Evolutionary conservation across 257 asterid genomes (phyloP).

Genomic region (Nicotiana otophora): DNA sequence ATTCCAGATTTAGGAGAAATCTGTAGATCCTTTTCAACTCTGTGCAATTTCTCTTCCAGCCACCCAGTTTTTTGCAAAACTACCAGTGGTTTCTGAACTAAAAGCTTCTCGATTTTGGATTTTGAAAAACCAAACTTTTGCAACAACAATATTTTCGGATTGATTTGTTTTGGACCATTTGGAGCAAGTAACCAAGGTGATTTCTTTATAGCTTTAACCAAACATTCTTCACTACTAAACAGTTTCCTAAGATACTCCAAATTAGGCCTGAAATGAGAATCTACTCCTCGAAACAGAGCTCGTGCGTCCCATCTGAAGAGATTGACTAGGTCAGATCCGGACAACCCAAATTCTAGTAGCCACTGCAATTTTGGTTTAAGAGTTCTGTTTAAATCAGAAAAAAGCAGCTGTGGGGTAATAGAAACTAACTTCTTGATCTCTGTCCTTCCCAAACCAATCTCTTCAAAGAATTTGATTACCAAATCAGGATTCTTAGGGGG

Average conservation of each 20-base stretch:
- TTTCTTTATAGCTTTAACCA: slow-evolving; percentile 1
- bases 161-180: not conserved
- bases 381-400: not conserved
- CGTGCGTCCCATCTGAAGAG: not conserved
- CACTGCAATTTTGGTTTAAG: slow-evolving; percentile 18
- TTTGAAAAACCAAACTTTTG: not conserved
- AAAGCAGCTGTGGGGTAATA: slow-evolving; percentile 5
- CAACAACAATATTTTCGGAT: not conserved
- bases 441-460: not conserved
- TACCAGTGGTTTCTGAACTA: not conserved
- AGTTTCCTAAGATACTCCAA: not conserved
- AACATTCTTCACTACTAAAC: slow-evolving; percentile 13
- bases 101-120: not conserved
- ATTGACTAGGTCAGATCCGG: slow-evolving; percentile 9
- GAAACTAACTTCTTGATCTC: slow-evolving; percentile 12
- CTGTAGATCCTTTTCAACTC: slow-evolving; percentile 1
- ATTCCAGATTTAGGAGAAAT: slow-evolving; percentile 16
- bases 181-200: not conserved
- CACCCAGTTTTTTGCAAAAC: not conserved
- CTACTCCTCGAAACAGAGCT: not conserved
- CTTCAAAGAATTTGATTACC: slow-evolving; percentile 9
- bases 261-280: not conserved
- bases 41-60: slow-evolving; percentile 7
- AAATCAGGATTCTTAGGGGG: slow-evolving; percentile 4
- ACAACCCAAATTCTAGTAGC: slow-evolving; percentile 5